phyloP scores from a whole-genome alignment of 2,329 filamentous ascomycete species.

The Pezicula neosporulosa region DNA sequence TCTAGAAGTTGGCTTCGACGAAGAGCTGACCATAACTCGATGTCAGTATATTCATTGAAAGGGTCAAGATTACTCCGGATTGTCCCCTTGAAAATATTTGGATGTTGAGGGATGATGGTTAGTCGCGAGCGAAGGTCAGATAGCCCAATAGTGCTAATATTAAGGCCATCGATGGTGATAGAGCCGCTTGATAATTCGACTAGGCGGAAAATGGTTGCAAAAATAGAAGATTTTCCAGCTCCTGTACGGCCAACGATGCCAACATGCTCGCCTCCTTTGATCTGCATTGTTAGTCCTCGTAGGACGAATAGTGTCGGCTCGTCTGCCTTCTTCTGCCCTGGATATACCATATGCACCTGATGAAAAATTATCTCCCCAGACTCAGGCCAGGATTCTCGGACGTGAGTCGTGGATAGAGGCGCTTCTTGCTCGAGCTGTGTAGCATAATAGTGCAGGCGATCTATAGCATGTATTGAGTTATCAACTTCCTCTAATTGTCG shows the following conservation, averaged over 20 bases:
- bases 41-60: conserved; percentile 73
- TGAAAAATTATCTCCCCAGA: conserved; percentile 77
- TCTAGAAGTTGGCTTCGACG: conserved; percentile 72
- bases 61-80: conserved; percentile 78
- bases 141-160: conserved; percentile 71
- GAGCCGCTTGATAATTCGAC: conserved; percentile 60
- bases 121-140: conserved; percentile 73
- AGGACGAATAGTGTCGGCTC: conserved; percentile 68
- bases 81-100: conserved; percentile 78
- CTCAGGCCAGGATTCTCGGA: conserved; percentile 68
- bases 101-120: conserved; percentile 82
- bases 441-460: conserved; percentile 88
- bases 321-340: too few relatives aligned
- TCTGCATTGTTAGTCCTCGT: conserved; percentile 66
- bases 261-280: conserved; percentile 72
- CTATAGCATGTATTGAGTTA: conserved; percentile 96
- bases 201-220: conserved; percentile 77
- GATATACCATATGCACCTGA: conserved; percentile 76
- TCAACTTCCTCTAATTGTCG: conserved; percentile 93
- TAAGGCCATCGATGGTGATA: conserved; percentile 62
- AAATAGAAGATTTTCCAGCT: conserved; percentile 82
- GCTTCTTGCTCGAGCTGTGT: conserved; percentile 85
- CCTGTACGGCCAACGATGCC: conserved; percentile 80
- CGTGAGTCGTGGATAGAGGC: conserved; percentile 48
- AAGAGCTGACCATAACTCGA: conserved; percentile 74